Evolutionary conservation across 202 grass and related monocot species (phyloP).

Genomic region (Tripidium arundinaceum): DNA sequence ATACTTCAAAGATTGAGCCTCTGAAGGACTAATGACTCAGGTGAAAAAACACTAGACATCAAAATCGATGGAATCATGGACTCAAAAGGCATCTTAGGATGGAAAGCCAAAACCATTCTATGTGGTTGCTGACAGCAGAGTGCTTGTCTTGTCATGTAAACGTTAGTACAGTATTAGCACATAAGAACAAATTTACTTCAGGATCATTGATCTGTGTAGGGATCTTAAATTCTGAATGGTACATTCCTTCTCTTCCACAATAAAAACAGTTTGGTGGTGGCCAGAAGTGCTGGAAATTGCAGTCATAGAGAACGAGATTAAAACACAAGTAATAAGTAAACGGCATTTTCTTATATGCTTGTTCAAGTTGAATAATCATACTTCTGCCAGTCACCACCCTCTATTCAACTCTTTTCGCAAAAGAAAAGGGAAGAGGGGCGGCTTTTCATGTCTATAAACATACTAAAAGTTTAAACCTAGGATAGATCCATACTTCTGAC

Average conservation of each 20-base stretch:
- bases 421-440: too few species aligned
- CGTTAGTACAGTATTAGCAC: conserved; percentile 8
- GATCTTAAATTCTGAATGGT: conserved; percentile 28
- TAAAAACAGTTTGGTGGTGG: background rate
- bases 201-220: conserved; percentile 33
- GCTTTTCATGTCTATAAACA: background rate
- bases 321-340: background rate
- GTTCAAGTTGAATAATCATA: background rate
- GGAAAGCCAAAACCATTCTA: conserved; percentile 9
- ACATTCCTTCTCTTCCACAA: conserved; percentile 37
- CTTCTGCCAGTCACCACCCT: too few species aligned
- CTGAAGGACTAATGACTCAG: background rate
- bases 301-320: background rate
- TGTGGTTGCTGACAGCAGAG: background rate
- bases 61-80: background rate
- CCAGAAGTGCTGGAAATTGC: background rate
- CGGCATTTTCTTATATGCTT: background rate
- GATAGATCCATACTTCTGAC: background rate
- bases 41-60: background rate
- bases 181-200: conserved; percentile 38
- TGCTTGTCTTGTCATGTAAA: conserved; percentile 19
- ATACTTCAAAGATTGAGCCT: background rate
- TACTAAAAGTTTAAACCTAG: background rate
- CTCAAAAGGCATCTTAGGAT: background rate
- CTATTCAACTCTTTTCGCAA: background rate